A percentile compares a stretch with the other conserved stretches of the same genome.
These are phyloP conservation scores for Carex scoparia DNA, from an alignment of 176 grass and related monocot species.

Conservation along the genomic window DNA sequence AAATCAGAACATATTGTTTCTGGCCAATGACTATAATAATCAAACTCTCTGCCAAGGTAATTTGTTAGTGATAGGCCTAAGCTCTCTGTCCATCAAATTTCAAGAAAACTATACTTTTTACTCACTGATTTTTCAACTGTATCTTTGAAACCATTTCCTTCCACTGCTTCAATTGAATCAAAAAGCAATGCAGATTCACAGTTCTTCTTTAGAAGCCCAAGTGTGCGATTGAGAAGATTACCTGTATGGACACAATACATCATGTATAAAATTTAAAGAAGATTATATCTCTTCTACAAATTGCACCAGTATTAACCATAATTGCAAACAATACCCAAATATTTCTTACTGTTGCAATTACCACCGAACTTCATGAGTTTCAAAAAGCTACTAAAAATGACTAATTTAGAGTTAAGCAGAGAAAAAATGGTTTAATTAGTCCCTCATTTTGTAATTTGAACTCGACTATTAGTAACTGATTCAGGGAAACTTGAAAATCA, in stretches of 20 bases:
- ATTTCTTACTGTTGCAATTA: not conserved
- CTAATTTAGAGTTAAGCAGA: not conserved
- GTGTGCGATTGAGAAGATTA: constrained; percentile 94
- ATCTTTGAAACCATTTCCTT: constrained; percentile 57
- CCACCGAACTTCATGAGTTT: not conserved
- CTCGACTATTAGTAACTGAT: not conserved
- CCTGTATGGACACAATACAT: constrained; percentile 34
- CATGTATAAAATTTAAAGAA: not conserved
- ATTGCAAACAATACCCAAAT: not conserved
- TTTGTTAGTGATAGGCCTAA: constrained; percentile 9
- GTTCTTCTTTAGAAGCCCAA: constrained; percentile 93
- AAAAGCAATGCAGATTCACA: constrained; percentile 66
- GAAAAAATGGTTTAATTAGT: not conserved
- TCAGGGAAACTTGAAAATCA: not conserved
- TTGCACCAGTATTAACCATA: not conserved
- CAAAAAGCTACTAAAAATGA: not conserved
- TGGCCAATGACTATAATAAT: constrained; percentile 7
- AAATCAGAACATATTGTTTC: constrained; percentile 2
- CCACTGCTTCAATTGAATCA: constrained; percentile 64
- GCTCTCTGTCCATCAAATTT: constrained; percentile 10
- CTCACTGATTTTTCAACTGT: constrained; percentile 76
- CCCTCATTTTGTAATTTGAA: not conserved
- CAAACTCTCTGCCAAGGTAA: not conserved
- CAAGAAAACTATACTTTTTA: constrained; percentile 3
- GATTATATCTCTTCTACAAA: not conserved